Evolutionary conservation across 192 early-diverging fungal genomes (phyloP), one percentile per base, ranked within the genome.

Genomic region (Dimargaris xerosporica): DNA sequence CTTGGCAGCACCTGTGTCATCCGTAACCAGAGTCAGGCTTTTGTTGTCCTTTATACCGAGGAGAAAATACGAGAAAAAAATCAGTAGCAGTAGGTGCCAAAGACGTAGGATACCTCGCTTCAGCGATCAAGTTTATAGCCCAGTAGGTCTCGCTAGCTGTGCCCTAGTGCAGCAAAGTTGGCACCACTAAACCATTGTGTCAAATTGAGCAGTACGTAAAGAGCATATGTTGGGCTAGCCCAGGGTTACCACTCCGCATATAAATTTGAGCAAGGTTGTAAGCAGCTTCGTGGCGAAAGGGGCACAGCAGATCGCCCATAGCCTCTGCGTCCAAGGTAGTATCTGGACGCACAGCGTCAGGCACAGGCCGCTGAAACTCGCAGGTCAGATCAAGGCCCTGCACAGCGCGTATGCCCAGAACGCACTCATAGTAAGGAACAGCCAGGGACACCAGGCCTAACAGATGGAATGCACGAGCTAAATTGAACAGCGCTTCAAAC

Each of bases 201-300:
- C 63, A 87, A 52, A 96, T 73, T 16, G 83, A 81, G 67, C 91
- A 90, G 70, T 90, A 86, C 67, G 88, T 78, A 28, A 63, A 66
- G 64, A 95, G 75, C 31, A 98, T 44, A 0, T 76, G 69, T 58
- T 85, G 75, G 0, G 93, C 89, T 61, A 90, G 73, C 15, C 71
- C 78, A 55, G 75, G 64, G 9, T 87, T 80, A 3, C 94, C 94
- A 43, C 80, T 88, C 29, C 73, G 62, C 30, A 86, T 64, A 62
- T 91, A 94, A 25, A 99, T 89, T 31, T 79, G 65, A 45, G 85
- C 79, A 60, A 96, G 70, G 63, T 99, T 99, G 70, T 94, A 97
- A 26, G 94, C 96, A 0, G 89, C 87, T 66, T 98, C 95, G 28
- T 77, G 60, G 60, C 74, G 80, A 43, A 30, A 26, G 0, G 58